These are phyloP conservation scores for Leavenworthia alabamica DNA, from an alignment of 345 rosid genomes.

Conservation along the genomic window DNA sequence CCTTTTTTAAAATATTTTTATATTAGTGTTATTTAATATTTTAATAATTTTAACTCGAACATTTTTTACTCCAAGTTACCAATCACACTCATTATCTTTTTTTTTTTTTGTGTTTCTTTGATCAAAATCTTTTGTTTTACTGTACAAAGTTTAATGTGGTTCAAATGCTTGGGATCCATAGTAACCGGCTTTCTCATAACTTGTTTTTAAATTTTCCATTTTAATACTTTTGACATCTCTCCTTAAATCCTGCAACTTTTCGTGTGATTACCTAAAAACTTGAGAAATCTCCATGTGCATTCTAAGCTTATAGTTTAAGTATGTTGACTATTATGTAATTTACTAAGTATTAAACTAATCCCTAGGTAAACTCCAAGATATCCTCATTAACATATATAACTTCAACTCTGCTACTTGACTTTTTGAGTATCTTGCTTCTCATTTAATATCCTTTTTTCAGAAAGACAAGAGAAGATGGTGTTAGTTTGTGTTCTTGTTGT, in stretches of 20 bases:
- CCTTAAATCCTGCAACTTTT: constrained; percentile 15
- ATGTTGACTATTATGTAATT: neutral
- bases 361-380: constrained; percentile 14
- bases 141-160: too few species aligned
- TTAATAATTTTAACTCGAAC: neutral
- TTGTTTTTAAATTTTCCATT: neutral
- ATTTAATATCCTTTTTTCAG: neutral
- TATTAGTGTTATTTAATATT: neutral
- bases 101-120: too few species aligned
- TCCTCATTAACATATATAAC: neutral
- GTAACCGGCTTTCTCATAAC: constrained; percentile 19
- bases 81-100: too few species aligned
- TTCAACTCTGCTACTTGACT: neutral
- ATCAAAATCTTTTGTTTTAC: too few species aligned
- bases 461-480: neutral
- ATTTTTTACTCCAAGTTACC: neutral
- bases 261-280: constrained; percentile 9
- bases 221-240: neutral
- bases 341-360: constrained; percentile 6
- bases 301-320: constrained; percentile 19
- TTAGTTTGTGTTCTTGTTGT: neutral
- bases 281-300: constrained; percentile 28
- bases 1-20: neutral
- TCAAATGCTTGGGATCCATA: constrained; percentile 20
- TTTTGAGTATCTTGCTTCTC: neutral